These are phyloP conservation scores for Hydnum rufescens DNA, from an alignment of 768 basidiomycete genomes.

Conservation along the genomic window DNA sequence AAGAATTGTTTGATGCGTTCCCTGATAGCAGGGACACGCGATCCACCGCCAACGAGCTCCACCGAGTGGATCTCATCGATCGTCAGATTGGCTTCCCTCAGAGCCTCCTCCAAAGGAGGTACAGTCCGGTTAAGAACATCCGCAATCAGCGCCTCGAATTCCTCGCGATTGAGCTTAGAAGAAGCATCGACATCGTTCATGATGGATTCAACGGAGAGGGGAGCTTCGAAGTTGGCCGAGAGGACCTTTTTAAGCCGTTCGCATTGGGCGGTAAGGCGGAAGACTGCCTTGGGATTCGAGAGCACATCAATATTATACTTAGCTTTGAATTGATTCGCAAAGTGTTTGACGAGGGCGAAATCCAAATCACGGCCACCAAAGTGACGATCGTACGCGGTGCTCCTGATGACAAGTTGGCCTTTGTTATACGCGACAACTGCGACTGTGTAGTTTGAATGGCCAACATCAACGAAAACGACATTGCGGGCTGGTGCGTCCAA, in stretches of 20 bases:
- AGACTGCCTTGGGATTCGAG: slow-evolving; percentile 74
- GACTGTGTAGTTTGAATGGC: slow-evolving; percentile 79
- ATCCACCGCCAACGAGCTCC: slow-evolving; percentile 86
- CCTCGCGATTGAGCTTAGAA: slow-evolving; percentile 65
- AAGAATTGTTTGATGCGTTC: slow-evolving; percentile 69
- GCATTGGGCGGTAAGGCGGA: slow-evolving; percentile 74
- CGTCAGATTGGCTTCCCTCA: slow-evolving; percentile 60
- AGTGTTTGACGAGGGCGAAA: slow-evolving; percentile 72
- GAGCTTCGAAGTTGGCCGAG: slow-evolving; percentile 79
- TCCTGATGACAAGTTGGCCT: slow-evolving; percentile 73
- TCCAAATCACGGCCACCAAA: slow-evolving; percentile 96
- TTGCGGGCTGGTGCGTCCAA: slow-evolving; percentile 52
- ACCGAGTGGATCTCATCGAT: slow-evolving; percentile 75
- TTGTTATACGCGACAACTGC: slow-evolving; percentile 85
- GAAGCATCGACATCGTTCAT: slow-evolving; percentile 90
- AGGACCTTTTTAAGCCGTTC: slow-evolving; percentile 94
- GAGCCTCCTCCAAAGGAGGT: slow-evolving; percentile 54
- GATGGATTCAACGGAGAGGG: slow-evolving; percentile 86
- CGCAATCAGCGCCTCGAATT: slow-evolving; percentile 59
- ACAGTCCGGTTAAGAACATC: slow-evolving; percentile 60
- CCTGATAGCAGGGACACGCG: slow-evolving; percentile 86
- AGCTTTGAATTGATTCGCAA: slow-evolving; percentile 77
- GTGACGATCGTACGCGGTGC: slow-evolving; percentile 78
- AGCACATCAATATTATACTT: slow-evolving; percentile 98
- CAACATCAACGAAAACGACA: slow-evolving; percentile 88